Evolutionary conservation across 225 moss, liverwort and hornwort species (phyloP), one percentile per base, ranked within the genome.

Genomic region (Lunularia cruciata): DNA sequence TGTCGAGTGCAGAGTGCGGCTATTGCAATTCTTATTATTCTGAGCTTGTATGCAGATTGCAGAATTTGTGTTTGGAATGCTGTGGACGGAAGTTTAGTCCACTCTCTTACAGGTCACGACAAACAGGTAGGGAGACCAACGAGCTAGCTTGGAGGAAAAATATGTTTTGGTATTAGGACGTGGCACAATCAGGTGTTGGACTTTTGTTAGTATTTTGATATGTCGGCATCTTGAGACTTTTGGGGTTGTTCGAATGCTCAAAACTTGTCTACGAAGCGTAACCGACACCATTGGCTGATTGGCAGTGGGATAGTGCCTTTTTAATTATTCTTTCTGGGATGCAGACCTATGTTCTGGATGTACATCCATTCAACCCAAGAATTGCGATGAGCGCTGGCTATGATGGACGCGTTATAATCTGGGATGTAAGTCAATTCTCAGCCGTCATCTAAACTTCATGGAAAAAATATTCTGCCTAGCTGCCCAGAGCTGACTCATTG

Each of bases 301-400:
- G 14, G 25, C 20, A 46, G 30, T 39, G 13, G 9, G 2, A 38
- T 46, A 30, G 51, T 65, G 53, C 35, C 26, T 19, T 28, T 16
- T n/a, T 52, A 68, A 52, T 26, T 9, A 6, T 51, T 46, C 11
- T 64, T 77, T 34, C 43, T 63, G 30, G 52, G 60, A 65, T 81
- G 75, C 86, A 98, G 93, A 98, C 98, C 15, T 98, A 74, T 72
- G 93, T 98, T 33, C 79, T 98, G 39, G 98, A 98, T 69, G 93
- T 98, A 14, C 93, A 98, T 82, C 93, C 93, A 10, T 85, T 91
- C 66, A 91, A 98, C 82, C 93, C 98, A 60, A 88, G 98, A 72
- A 98, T 98, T 61, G 98, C 98, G 15, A 98, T 98, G 98, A 98
- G 98, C 83, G 98, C 98, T 77, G 98, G 98, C 71, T 98, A 98